Evolutionary conservation across 2,329 filamentous ascomycete species (phyloP).

Genomic region (Pseudocercospora cruenta): DNA sequence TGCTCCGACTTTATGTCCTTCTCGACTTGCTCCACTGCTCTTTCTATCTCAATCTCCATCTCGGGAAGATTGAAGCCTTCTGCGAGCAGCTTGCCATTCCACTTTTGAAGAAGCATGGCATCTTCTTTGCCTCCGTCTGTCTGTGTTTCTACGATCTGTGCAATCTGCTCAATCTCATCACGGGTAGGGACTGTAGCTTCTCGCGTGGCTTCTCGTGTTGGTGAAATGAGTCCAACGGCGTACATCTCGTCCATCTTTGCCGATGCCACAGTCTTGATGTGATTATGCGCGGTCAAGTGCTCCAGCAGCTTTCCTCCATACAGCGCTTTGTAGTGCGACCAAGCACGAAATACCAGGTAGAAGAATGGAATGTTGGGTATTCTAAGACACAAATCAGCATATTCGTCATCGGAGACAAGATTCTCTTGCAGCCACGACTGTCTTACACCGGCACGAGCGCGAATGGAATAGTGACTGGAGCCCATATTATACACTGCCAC

Average conservation of each 20-base stretch:
- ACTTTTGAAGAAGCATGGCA: slow-evolving; percentile 53
- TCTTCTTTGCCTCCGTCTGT: slow-evolving; percentile 48
- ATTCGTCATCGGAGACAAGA: slow-evolving; percentile 2
- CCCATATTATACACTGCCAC: slow-evolving; percentile 77
- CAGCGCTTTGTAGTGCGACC: slow-evolving; percentile 87
- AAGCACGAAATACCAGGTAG: slow-evolving; percentile 88
- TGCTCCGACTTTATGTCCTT: slow-evolving; percentile 42
- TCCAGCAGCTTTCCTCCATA: slow-evolving; percentile 82
- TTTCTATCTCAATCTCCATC: slow-evolving; percentile 59
- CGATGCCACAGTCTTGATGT: slow-evolving; percentile 69
- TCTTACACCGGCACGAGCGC: slow-evolving; percentile 82
- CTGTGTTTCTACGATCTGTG: slow-evolving; percentile 44
- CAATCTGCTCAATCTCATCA: slow-evolving; percentile 45
- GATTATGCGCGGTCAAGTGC: slow-evolving; percentile 74
- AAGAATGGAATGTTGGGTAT: slow-evolving; percentile 96
- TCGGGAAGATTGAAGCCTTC: slow-evolving; percentile 53
- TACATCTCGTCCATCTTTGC: slow-evolving; percentile 76
- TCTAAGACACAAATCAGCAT: slow-evolving; percentile 50
- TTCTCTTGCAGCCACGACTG: background rate
- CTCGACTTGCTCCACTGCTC: slow-evolving; percentile 57
- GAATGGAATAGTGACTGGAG: slow-evolving; percentile 83
- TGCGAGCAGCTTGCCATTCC: slow-evolving; percentile 57
- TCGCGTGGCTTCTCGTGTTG: slow-evolving; percentile 45
- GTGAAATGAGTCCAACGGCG: slow-evolving; percentile 53
- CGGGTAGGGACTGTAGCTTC: slow-evolving; percentile 42